These are phyloP conservation scores for Arthrobotrys entomopaga DNA, from an alignment of 2,329 filamentous ascomycete species.

Conservation along the genomic window DNA sequence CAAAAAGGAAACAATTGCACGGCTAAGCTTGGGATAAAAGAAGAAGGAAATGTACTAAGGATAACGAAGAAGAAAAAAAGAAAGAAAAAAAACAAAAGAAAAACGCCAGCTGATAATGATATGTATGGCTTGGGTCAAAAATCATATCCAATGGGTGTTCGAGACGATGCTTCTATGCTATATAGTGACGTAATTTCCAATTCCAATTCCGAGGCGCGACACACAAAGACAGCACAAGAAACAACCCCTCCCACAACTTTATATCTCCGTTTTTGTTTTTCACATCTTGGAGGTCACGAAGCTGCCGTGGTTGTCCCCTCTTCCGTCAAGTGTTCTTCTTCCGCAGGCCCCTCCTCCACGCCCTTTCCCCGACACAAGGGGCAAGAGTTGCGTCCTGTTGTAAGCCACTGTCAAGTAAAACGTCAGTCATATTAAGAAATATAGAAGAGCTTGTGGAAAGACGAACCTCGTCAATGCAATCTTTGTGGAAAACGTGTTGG, in stretches of 20 bases:
- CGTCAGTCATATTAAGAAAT: conserved; percentile 59
- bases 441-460: background rate
- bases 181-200: conserved; percentile 24
- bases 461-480: conserved; percentile 76
- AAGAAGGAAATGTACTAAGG: too few species aligned
- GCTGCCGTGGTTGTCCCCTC: conserved; percentile 10
- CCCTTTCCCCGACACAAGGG: conserved; percentile 69
- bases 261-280: background rate
- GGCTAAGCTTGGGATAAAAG: too few species aligned
- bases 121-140: too few species aligned
- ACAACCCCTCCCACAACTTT: background rate
- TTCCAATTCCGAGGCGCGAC: conserved; percentile 6
- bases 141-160: too few species aligned
- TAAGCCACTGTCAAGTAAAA: conserved; percentile 69
- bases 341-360: conserved; percentile 61
- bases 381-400: conserved; percentile 73
- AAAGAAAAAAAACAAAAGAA: too few species aligned
- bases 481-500: conserved; percentile 73
- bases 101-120: too few species aligned
- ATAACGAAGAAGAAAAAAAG: too few species aligned
- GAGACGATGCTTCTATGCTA: too few species aligned
- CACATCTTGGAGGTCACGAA: conserved; percentile 1
- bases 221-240: background rate
- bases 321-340: conserved; percentile 22
- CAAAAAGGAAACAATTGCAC: too few species aligned